Base-by-base conservation (phyloP, 2,329 filamentous ascomycete genomes). In the Aspergillus ruber region DNA sequence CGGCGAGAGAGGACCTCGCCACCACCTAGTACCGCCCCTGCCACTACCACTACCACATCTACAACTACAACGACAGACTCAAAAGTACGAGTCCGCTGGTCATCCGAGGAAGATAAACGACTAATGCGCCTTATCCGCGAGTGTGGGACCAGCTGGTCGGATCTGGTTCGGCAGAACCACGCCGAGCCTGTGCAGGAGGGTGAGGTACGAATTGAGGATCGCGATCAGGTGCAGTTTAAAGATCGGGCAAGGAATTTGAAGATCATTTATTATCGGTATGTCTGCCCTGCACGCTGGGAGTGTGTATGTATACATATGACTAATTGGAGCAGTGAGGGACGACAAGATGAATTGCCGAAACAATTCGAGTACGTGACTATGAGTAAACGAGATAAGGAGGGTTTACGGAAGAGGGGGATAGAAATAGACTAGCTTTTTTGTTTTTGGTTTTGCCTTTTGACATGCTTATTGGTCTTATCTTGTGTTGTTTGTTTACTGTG, bases 161-260 rank as follows among this genome's bases (percentile, higher is more conserved):
- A 45, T 0, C 78, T 85, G 41, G 56, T 63, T 18, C 57, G 62
- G 10, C 55, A 58, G 25, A 68, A 69, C 25, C 50, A 55, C 3
- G 41, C 55, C 0, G 58, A 58, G 13, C 67, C 66, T 2, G 55
- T 46, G 4, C 33, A 56, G 45, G 42, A 64, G 43, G 62, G 63
- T 29, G 58, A 63, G 9, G 61, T 61, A 2, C 43, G 62, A 38
- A 56, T 78, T 15, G 47, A 46, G 3, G 51, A 55, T 2, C 69
- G 80, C 2, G 67, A 62, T 5, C 76, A 82, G 50, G 76, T 79
- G 2, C 75, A 79, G 40, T 50, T 82, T 6, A 79, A 78, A 54
- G 76, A 79, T 52, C 74, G 73, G 50, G 79, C 77, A 3, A 69
- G 79, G 44, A 80, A 79, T 50, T 61, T 82, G 48, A 78, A 77